These are phyloP conservation scores for Diaporthe citri DNA, from an alignment of 2,329 filamentous ascomycete species.

Conservation along the genomic window DNA sequence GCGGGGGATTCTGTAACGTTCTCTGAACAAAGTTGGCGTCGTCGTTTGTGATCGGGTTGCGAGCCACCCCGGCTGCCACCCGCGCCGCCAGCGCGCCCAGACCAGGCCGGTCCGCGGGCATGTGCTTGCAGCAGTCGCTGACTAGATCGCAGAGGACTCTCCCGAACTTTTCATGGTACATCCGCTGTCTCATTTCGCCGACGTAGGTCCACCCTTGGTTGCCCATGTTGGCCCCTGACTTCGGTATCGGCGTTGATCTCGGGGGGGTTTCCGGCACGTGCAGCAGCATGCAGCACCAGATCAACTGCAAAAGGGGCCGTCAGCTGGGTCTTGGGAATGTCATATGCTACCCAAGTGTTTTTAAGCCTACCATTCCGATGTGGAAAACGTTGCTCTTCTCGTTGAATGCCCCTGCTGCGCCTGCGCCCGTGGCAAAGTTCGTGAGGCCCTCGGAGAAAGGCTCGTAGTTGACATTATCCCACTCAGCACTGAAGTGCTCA, in stretches of 20 bases:
- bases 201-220: slow-evolving; percentile 25
- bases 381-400: slow-evolving; percentile 32
- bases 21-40: too few species aligned
- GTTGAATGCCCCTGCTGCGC: background rate
- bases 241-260: background rate
- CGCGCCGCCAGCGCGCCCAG: background rate
- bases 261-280: background rate
- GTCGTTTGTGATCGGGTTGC: background rate
- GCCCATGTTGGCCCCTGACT: background rate
- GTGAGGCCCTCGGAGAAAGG: slow-evolving; percentile 31
- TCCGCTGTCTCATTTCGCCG: background rate
- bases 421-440: background rate
- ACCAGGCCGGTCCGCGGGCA: slow-evolving; percentile 7
- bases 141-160: slow-evolving; percentile 9
- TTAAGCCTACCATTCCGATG: background rate
- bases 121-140: slow-evolving; percentile 3
- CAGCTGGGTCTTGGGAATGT: background rate
- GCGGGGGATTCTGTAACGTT: too few species aligned
- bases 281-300: background rate
- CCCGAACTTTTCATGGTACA: background rate
- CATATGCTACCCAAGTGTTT: background rate
- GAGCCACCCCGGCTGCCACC: background rate
- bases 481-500: slow-evolving; percentile 28
- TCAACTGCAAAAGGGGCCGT: background rate
- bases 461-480: slow-evolving; percentile 34